phyloP scores from a whole-genome alignment of 176 grass and related monocot species.

The Bothriochloa decipiens region DNA sequence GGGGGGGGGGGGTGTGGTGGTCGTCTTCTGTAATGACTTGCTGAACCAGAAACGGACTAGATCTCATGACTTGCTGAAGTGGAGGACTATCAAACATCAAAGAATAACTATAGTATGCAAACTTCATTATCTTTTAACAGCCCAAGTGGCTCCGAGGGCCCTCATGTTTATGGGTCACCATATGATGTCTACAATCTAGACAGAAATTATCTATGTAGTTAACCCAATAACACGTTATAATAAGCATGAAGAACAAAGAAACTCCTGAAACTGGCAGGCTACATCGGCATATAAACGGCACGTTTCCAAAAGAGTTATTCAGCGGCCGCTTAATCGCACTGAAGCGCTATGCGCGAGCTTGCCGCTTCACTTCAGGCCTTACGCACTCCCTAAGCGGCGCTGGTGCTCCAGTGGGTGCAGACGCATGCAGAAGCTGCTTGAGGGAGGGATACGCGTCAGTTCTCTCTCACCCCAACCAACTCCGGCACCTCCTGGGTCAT shows the following conservation, averaged over 20 bases:
- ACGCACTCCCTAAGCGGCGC: too few species aligned
- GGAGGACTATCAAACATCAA: not conserved
- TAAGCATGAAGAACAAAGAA: constrained; percentile 14
- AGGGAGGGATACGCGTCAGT: too few species aligned
- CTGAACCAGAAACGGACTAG: not conserved
- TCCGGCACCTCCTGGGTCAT: too few species aligned
- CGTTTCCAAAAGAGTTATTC: too few species aligned
- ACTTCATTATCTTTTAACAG: not conserved
- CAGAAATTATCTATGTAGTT: constrained; percentile 6
- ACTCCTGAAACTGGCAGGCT: not conserved
- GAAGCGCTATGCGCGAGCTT: too few species aligned
- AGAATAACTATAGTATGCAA: not conserved
- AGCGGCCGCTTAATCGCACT: too few species aligned
- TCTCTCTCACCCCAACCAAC: too few species aligned
- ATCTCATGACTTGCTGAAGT: not conserved
- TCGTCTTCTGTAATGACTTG: not conserved
- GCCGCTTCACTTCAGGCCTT: too few species aligned
- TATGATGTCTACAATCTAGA: not conserved
- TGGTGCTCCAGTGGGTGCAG: too few species aligned
- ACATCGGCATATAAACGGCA: not conserved
- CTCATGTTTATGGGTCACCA: constrained; percentile 8
- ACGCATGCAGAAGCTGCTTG: too few species aligned
- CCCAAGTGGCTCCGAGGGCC: not conserved
- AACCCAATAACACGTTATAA: constrained; percentile 21
- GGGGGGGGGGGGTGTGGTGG: too few species aligned